These are phyloP conservation scores for Fremontodendron californicum DNA, from an alignment of 345 rosid species.

Conservation along the genomic window DNA sequence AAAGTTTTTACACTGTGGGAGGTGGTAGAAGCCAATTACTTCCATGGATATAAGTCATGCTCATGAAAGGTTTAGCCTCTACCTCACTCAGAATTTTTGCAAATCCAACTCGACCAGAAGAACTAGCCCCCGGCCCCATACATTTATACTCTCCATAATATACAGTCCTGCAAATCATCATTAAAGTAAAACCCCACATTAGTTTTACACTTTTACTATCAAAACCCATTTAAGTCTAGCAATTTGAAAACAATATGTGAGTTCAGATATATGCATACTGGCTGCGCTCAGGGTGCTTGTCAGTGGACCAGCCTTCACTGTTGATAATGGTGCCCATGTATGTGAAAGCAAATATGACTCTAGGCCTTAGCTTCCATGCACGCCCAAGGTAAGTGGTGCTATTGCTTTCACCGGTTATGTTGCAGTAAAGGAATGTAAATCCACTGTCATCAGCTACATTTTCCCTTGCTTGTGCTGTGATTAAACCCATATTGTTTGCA, in stretches of 20 bases:
- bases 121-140: background rate
- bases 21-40: too few relatives aligned
- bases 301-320: background rate
- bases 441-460: too few relatives aligned
- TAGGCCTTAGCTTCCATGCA: too few relatives aligned
- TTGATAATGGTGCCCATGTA: background rate
- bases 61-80: background rate
- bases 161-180: background rate
- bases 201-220: too few relatives aligned
- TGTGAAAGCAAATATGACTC: too few relatives aligned
- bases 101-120: background rate
- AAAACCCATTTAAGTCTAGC: too few relatives aligned
- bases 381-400: too few relatives aligned
- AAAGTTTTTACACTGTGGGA: background rate
- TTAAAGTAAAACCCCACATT: background rate
- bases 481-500: too few relatives aligned
- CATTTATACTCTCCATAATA: background rate
- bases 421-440: too few relatives aligned
- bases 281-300: background rate
- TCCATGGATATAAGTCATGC: background rate
- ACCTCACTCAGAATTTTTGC: too few relatives aligned
- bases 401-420: too few relatives aligned
- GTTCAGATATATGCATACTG: background rate
- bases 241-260: background rate
- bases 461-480: too few relatives aligned